Percentiles rank a stretch among this genome's conserved stretches.
These are phyloP conservation scores for Cardamine resedifolia DNA, from an alignment of 345 rosid genomes.

Conservation along the genomic window DNA sequence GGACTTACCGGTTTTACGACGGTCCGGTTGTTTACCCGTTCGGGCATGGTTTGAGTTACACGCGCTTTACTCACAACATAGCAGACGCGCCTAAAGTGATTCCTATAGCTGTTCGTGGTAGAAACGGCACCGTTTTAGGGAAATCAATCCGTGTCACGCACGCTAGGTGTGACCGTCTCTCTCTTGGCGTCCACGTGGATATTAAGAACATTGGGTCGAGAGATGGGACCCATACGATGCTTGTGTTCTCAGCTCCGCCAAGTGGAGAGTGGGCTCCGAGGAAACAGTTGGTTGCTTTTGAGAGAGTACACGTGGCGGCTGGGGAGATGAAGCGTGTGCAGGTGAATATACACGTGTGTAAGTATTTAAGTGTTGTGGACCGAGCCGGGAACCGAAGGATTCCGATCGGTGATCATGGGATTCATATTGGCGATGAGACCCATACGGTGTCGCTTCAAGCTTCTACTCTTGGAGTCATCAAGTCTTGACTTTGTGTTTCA, in stretches of 20 bases:
- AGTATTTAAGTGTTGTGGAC: constrained; percentile 81
- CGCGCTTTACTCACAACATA: constrained; percentile 55
- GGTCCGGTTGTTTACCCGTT: constrained; percentile 83
- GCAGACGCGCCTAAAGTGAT: constrained; percentile 57
- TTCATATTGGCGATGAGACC: constrained; percentile 61
- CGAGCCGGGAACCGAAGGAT: constrained; percentile 73
- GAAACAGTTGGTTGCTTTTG: constrained; percentile 73
- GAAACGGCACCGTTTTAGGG: constrained; percentile 47
- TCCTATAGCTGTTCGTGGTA: constrained; percentile 51
- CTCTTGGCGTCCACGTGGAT: constrained; percentile 62
- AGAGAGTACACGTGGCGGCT: constrained; percentile 59
- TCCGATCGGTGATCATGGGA: constrained; percentile 71
- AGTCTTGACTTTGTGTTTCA: constrained; percentile 37
- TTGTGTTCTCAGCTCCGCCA: constrained; percentile 71
- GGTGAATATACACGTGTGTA: constrained; percentile 78
- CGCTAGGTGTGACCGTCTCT: constrained; percentile 53
- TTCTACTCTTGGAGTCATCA: constrained; percentile 50
- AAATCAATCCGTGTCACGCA: constrained; percentile 73
- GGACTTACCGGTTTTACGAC: constrained; percentile 80
- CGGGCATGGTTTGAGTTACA: constrained; percentile 85
- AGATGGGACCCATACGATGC: constrained; percentile 66
- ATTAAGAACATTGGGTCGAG: constrained; percentile 61
- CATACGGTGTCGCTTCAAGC: constrained; percentile 74
- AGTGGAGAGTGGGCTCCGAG: constrained; percentile 65
- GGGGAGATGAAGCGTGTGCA: constrained; percentile 50